phyloP scores from a whole-genome alignment of 805 yeast genomes.

The Metschnikowia kofuensis region DNA sequence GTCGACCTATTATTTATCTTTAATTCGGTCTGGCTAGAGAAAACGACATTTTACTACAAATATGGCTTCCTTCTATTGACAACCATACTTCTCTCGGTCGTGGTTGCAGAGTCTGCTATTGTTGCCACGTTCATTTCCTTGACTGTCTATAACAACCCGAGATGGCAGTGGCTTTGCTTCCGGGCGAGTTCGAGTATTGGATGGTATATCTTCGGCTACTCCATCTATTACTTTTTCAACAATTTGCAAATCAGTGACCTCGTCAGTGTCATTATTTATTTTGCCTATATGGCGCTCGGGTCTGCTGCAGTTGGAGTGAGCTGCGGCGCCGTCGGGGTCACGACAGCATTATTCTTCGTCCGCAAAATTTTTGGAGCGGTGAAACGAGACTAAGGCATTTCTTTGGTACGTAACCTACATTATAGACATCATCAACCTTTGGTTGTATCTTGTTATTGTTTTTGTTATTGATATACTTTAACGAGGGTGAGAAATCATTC shows the following conservation, averaged over 20 bases:
- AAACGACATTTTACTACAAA: constrained; percentile 73
- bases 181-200: constrained; percentile 67
- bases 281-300: constrained; percentile 67
- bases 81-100: constrained; percentile 53
- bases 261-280: constrained; percentile 63
- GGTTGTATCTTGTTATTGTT: constrained; percentile 3
- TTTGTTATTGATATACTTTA: constrained; percentile 2
- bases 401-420: no score
- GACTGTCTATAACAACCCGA: constrained; percentile 48
- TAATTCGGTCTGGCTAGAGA: constrained; percentile 77
- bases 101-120: constrained; percentile 68
- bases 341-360: constrained; percentile 65
- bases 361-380: constrained; percentile 57
- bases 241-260: constrained; percentile 62
- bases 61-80: constrained; percentile 74
- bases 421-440: not conserved
- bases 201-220: constrained; percentile 64
- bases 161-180: constrained; percentile 87
- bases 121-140: constrained; percentile 65
- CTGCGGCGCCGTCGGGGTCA: constrained; percentile 72
- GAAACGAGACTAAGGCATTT: constrained; percentile 46
- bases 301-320: constrained; percentile 62
- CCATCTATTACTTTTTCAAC: constrained; percentile 61
- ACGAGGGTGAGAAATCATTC: not conserved
- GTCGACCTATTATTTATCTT: constrained; percentile 73